A percentile compares a stretch with the other conserved stretches of the same genome.
Evolutionary conservation across 371 early-diverging fungal genomes (phyloP).

Genomic region (Sanchytrium tribonematis): DNA sequence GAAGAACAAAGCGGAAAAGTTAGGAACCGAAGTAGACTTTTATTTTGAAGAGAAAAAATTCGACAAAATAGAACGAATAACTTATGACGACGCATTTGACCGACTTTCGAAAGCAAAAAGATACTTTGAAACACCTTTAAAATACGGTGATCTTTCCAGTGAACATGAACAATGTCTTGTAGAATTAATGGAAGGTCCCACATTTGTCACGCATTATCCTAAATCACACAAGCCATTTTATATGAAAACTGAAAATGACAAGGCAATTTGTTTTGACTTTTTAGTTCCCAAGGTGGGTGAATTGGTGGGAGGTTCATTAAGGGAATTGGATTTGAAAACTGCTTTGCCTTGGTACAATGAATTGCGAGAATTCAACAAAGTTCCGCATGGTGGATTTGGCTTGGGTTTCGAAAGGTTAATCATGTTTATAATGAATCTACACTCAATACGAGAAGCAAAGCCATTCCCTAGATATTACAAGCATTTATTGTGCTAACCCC

Average conservation of each 20-base stretch:
- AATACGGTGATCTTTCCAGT: background rate
- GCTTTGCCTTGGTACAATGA: conserved; percentile 49
- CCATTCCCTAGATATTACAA: conserved; percentile 28
- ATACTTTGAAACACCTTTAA: background rate
- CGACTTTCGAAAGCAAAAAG: background rate
- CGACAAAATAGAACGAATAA: background rate
- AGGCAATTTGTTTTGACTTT: conserved; percentile 55
- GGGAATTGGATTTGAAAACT: conserved; percentile 26
- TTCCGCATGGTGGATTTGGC: conserved; percentile 78
- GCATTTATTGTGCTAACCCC: background rate
- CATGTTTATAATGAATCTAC: conserved; percentile 41
- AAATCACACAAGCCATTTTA: conserved; percentile 57
- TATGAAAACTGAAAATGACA: conserved; percentile 35
- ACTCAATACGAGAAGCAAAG: conserved; percentile 52
- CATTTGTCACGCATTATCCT: conserved; percentile 77
- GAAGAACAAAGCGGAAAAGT: background rate
- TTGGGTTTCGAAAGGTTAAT: conserved; percentile 66
- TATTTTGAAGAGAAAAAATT: background rate
- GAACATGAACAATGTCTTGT: background rate
- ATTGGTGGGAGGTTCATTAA: conserved; percentile 58
- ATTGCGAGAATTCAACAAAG: conserved; percentile 44
- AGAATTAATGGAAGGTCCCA: conserved; percentile 27
- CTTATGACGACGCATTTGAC: background rate
- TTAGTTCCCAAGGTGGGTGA: conserved; percentile 68
- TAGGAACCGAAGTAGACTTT: background rate